These are phyloP conservation scores for Penicillium palitans DNA, from an alignment of 2,329 filamentous ascomycete species.

Conservation along the genomic window DNA sequence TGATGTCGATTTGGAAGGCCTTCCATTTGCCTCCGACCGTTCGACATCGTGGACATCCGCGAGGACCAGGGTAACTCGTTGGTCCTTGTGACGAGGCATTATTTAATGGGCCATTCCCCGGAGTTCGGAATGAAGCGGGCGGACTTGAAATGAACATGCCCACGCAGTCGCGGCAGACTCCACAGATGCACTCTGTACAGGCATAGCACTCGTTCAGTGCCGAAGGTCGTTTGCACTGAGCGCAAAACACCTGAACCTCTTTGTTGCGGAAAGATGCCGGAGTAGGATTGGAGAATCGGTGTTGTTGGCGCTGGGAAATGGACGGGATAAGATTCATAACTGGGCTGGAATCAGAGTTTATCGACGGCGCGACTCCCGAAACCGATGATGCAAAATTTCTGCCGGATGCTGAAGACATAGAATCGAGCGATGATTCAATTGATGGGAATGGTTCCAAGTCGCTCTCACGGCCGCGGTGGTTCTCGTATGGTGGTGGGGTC, in stretches of 20 bases:
- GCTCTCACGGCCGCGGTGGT: slow-evolving; percentile 51
- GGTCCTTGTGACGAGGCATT: slow-evolving; percentile 27
- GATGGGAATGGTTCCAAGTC: slow-evolving; percentile 81
- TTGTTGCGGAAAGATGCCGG: slow-evolving; percentile 53
- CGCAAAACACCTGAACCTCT: slow-evolving; percentile 84
- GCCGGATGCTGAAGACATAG: slow-evolving; percentile 50
- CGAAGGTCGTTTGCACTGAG: slow-evolving; percentile 77
- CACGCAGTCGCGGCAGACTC: slow-evolving; percentile 84
- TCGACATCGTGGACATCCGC: slow-evolving; percentile 49
- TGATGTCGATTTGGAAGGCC: slow-evolving; percentile 50
- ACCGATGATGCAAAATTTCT: slow-evolving; percentile 71
- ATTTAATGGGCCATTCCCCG: slow-evolving; percentile 27
- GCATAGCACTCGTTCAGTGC: slow-evolving; percentile 82
- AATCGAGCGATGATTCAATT: slow-evolving; percentile 75
- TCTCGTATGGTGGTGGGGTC: slow-evolving; percentile 74
- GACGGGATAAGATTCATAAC: slow-evolving; percentile 43
- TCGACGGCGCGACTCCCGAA: slow-evolving; percentile 68
- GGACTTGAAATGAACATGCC: slow-evolving; percentile 47
- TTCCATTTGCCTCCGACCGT: slow-evolving; percentile 51
- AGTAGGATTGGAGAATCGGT: slow-evolving; percentile 50
- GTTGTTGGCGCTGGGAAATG: slow-evolving; percentile 39
- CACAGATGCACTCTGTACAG: slow-evolving; percentile 94
- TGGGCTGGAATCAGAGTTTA: slow-evolving; percentile 65
- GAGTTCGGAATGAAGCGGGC: slow-evolving; percentile 40
- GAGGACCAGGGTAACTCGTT: slow-evolving; percentile 41